A percentile compares a stretch with the other conserved stretches of the same genome.
These are phyloP conservation scores for Trichoderma guizhouense DNA, from an alignment of 2,329 filamentous ascomycete species.

Conservation along the genomic window DNA sequence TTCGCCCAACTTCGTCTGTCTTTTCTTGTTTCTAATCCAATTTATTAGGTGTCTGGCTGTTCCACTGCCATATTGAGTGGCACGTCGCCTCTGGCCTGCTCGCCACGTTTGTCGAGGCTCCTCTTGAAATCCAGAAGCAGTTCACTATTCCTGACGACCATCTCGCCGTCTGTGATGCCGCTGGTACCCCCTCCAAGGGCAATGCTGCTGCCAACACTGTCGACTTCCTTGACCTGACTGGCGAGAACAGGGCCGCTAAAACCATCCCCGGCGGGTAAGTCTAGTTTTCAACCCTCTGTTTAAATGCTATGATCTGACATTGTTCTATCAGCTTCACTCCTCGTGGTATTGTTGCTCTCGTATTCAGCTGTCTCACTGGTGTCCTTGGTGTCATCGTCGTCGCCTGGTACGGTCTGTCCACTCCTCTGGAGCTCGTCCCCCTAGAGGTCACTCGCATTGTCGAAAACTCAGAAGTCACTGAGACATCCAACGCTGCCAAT, in stretches of 20 bases:
- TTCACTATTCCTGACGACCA: constrained; percentile 59
- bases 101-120: constrained; percentile 62
- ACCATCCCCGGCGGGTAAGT: constrained; percentile 60
- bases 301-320: background rate
- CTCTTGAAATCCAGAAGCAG: constrained; percentile 57
- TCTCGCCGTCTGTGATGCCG: constrained; percentile 54
- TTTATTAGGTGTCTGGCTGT: constrained; percentile 57
- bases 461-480: constrained; percentile 11
- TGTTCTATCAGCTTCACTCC: constrained; percentile 56
- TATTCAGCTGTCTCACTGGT: constrained; percentile 67
- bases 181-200: constrained; percentile 51
- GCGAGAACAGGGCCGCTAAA: constrained; percentile 54
- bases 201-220: constrained; percentile 72
- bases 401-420: constrained; percentile 57
- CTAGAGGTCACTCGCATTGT: constrained; percentile 9
- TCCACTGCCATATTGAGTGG: constrained; percentile 83
- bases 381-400: constrained; percentile 66
- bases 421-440: constrained; percentile 21
- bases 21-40: background rate
- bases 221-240: constrained; percentile 60
- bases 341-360: constrained; percentile 68
- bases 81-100: constrained; percentile 66
- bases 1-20: background rate
- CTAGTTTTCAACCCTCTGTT: background rate
- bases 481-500: background rate